Evolutionary conservation across 2,329 filamentous ascomycete genomes (phyloP), one percentile per base, ranked within the genome.

Genomic region (Elsinoe fawcettii): DNA sequence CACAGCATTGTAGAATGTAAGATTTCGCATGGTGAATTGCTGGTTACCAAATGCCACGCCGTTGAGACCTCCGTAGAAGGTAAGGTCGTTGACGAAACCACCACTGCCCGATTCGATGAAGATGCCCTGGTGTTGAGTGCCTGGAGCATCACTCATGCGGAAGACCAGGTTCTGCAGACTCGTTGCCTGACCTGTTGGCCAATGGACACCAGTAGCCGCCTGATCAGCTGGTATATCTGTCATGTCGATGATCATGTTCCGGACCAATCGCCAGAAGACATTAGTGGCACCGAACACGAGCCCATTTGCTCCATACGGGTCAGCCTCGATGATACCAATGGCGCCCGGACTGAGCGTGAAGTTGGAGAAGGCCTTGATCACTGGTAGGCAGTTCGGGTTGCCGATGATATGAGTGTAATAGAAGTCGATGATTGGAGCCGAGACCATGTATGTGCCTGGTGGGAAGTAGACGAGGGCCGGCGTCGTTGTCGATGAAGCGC

Each of bases 11-110:
- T 87, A 88, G 78, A 95, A 95, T 30, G 80, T 86, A 69, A 93
- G 67, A 73, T 93, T 92, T 64, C 89, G 85, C 22, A 84, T 86
- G 36, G 88, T 92, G 72, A 91, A 93, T 72, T 95, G 90, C 74
- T 95, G 90, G 72, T 84, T 90, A 54, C 90, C 90, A 91, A 76
- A 39, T 73, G 88, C 91, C 63, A 84, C 84, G 57, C 89, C 88
- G 63, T 84, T 84, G 63, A 81, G 81, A 61, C 90, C 90, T 60
- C 89, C 90, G 65, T 89, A 89, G 79, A 95, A 93, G 60, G 80
- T 82, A 32, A 95, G 75, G 68, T 95, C 88, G 8, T 81, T 80
- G 84, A 95, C 88, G 74, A 90, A 91, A 54, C 88, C 88, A 60
- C 88, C 88, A 1, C 66, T 68, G 37, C 82, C 81, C 55, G 81